phyloP scores from a whole-genome alignment of 345 rosid genomes.

The Luvunga scandens region DNA sequence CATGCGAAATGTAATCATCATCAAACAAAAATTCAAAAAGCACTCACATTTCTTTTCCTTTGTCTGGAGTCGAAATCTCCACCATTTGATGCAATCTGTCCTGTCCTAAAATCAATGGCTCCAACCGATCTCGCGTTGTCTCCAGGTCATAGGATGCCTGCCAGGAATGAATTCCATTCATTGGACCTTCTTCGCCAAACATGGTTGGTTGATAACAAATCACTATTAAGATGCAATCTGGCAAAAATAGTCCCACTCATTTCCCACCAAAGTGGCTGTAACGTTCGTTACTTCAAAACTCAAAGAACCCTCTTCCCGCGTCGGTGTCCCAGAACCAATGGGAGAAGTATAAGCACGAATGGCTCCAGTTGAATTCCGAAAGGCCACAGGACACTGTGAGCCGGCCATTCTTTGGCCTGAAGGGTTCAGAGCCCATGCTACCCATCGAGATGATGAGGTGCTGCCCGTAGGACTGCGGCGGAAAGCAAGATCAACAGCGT shows the following conservation, averaged over 20 bases:
- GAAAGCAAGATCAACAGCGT: constrained; percentile 52
- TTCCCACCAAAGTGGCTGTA: constrained; percentile 22
- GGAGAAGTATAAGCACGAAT: constrained; percentile 39
- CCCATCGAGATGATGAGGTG: constrained; percentile 33
- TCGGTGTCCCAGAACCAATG: neutral
- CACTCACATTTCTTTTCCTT: constrained; percentile 66
- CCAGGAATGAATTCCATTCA: constrained; percentile 19
- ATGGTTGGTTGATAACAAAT: neutral
- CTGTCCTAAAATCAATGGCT: constrained; percentile 40
- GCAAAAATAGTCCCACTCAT: constrained; percentile 35
- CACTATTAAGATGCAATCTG: no score
- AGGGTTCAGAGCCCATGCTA: constrained; percentile 75
- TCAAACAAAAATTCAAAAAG: neutral
- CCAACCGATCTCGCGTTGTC: constrained; percentile 31
- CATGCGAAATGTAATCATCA: neutral
- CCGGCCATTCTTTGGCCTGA: constrained; percentile 33
- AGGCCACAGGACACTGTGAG: constrained; percentile 59
- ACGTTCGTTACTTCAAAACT: constrained; percentile 45
- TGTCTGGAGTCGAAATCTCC: constrained; percentile 29
- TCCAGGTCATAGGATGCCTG: constrained; percentile 8
- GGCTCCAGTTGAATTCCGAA: constrained; percentile 35
- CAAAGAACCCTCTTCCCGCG: constrained; percentile 25
- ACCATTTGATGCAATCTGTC: constrained; percentile 31
- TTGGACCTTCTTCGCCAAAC: constrained; percentile 70
- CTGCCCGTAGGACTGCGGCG: constrained; percentile 39